Evolutionary conservation across 2,329 filamentous ascomycete species (phyloP), one percentile per base, ranked within the genome.

Genomic region (Gremmenia infestans): DNA sequence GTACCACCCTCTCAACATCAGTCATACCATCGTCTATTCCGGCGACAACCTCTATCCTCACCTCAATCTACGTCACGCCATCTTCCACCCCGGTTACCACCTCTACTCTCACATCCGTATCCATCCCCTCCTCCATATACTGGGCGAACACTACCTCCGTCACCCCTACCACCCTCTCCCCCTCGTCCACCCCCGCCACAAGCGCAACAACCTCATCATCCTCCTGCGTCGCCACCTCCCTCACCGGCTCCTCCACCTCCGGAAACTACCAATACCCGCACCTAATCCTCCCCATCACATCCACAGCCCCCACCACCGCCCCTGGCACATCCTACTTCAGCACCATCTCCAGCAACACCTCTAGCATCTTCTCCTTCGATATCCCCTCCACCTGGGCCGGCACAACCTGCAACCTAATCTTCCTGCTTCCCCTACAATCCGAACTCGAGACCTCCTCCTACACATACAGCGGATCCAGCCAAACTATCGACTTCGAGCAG

Each of bases 351-450:
- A 68, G 74, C 15, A 74, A 73, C 51, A 69, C 80, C 46, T 80
- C 79, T 12, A 79, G 79, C 15, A 78, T 87, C 65, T 88, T 85
- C 78, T 86, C 86, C 74, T 88, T 88, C 71, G 82, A 86, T 65
- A 80, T 88, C 48, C 80, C 80, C 0, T 60, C 70, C 5, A 70
- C 72, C 5, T 77, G 82, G 63, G 63, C 73, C 8, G 81, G 80
- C 62, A 81, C 82, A 71, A 81, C 72, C 6, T 89, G 86, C 73
- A 79, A 76, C 54, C 73, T 88, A 8, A 73, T 84, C 55, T 89
- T 89, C 78, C 74, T 87, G 46, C 81, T 88, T 71, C 86, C 86
- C 11, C 62, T 73, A 50, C 70, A 81, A 59, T 64, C 74, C 15
- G 70, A 84, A 36, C 78, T 87, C n/a, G 71, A 82, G 70, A 85